Evolutionary conservation across 1,284 basidiomycete genomes (phyloP).

Genomic region (Wolfiporia cocos): DNA sequence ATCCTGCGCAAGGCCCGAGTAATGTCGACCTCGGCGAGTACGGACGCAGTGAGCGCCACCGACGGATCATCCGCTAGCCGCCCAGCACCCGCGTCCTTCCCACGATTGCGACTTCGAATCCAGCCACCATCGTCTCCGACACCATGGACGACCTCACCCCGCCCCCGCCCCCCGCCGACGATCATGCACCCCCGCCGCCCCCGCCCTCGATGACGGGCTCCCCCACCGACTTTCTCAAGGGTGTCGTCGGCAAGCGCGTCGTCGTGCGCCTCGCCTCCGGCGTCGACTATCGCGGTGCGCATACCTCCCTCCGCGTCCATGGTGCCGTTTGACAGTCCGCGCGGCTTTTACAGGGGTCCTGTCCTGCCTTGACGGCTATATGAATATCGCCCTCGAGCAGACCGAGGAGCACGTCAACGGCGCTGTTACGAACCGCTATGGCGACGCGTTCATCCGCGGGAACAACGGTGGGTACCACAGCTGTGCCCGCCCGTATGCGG

Average conservation of each 20-base stretch:
- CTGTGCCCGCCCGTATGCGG: background rate
- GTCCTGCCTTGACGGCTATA: constrained; percentile 96
- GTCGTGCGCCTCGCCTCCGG: constrained; percentile 94
- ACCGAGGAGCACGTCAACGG: constrained; percentile 95
- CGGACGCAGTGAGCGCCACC: too few species aligned
- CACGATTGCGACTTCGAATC: constrained; percentile 5
- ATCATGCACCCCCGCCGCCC: constrained; percentile 40
- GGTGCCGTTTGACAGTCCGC: too few species aligned
- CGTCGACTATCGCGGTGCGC: constrained; percentile 89
- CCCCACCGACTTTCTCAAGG: constrained; percentile 87
- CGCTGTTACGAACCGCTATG: constrained; percentile 80
- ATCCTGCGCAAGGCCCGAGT: too few species aligned
- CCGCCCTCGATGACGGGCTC: constrained; percentile 54
- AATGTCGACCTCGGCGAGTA: too few species aligned
- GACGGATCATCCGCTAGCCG: too few species aligned
- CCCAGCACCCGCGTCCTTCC: too few species aligned
- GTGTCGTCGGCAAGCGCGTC: constrained; percentile 92
- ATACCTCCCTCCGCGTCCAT: constrained; percentile 1
- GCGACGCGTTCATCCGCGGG: constrained; percentile 93
- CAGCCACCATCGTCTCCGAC: background rate
- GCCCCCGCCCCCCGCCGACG: constrained; percentile 21
- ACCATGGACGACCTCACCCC: constrained; percentile 21
- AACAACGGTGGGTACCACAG: constrained; percentile 78
- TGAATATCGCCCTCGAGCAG: constrained; percentile 98
- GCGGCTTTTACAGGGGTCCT: constrained; percentile 86